phyloP scores from a whole-genome alignment of 495 filamentous ascomycete genomes.

The Pseudoneurospora amorphoporcata region DNA sequence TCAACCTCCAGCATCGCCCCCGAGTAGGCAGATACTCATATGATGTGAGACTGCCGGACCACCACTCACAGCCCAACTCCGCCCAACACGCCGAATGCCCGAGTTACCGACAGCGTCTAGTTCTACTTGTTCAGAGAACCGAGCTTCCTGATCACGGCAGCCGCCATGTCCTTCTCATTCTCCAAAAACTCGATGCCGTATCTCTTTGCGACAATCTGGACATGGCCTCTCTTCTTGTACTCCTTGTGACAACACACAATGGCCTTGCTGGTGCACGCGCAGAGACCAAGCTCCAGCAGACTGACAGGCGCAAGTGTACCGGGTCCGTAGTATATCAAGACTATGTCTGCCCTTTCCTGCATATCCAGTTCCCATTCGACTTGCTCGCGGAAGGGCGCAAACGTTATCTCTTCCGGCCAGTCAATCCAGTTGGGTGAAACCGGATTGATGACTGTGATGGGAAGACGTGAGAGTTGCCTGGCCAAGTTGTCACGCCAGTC shows the following conservation, averaged over 20 bases:
- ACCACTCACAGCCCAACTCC: background rate
- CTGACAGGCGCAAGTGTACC: slow-evolving; percentile 20
- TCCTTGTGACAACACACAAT: slow-evolving; percentile 42
- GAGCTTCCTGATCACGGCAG: slow-evolving; percentile 16
- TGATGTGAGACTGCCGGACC: background rate
- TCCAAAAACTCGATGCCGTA: slow-evolving; percentile 30
- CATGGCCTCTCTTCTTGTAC: slow-evolving; percentile 47
- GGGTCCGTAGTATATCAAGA: slow-evolving; percentile 46
- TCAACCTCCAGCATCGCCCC: background rate
- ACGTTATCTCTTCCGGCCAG: slow-evolving; percentile 37
- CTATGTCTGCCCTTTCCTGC: slow-evolving; percentile 39
- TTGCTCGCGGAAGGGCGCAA: slow-evolving; percentile 38
- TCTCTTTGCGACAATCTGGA: slow-evolving; percentile 41
- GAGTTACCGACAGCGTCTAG: background rate
- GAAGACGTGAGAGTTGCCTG: slow-evolving; percentile 24
- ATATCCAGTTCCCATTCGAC: slow-evolving; percentile 50
- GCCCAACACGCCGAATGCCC: background rate
- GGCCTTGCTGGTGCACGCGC: slow-evolving; percentile 31
- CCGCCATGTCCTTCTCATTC: slow-evolving; percentile 19
- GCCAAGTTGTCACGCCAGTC: slow-evolving; percentile 34
- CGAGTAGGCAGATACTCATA: background rate
- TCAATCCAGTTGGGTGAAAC: slow-evolving; percentile 41
- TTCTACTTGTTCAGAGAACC: background rate
- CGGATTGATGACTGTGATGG: slow-evolving; percentile 51
- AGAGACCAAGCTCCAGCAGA: slow-evolving; percentile 31